Percentiles rank a stretch among this genome's conserved stretches.
Evolutionary conservation across 331 rosid species (phyloP).

Genomic region (Rhamnella rubrinervis): DNA sequence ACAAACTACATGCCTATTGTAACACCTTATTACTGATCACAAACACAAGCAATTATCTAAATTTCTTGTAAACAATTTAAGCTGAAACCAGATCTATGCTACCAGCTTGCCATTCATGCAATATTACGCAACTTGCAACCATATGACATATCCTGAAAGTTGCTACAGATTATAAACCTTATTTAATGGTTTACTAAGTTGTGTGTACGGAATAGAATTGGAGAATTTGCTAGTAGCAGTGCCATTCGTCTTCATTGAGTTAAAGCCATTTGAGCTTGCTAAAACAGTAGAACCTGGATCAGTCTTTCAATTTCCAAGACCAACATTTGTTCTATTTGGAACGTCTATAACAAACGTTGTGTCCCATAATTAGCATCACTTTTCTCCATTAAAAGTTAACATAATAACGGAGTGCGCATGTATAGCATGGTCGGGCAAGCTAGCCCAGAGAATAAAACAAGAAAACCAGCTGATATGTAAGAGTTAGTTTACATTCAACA

Average conservation of each 20-base stretch:
- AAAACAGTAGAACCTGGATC: conserved; percentile 31
- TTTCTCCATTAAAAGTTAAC: too few relatives aligned
- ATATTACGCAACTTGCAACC: conserved; percentile 15
- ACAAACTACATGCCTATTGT: background rate
- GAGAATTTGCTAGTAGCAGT: conserved; percentile 31
- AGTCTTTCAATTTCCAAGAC: conserved; percentile 31
- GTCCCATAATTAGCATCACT: conserved; percentile 13
- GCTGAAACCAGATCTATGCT: background rate
- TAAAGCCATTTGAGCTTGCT: conserved; percentile 35
- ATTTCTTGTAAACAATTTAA: conserved; percentile 3
- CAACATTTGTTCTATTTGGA: conserved; percentile 33
- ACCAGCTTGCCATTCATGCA: background rate
- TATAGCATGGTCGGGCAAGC: background rate
- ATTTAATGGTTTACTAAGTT: conserved; percentile 27
- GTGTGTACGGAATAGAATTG: conserved; percentile 27
- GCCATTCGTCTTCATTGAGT: conserved; percentile 31
- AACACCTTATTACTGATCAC: background rate
- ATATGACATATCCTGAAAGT: conserved; percentile 4
- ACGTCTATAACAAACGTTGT: conserved; percentile 33
- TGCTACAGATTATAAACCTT: conserved; percentile 38
- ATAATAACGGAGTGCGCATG: too few relatives aligned
- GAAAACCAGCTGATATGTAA: background rate
- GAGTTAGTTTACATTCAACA: background rate
- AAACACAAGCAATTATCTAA: background rate
- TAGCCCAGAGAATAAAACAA: background rate